Base-by-base conservation (phyloP, 2,329 filamentous ascomycete genomes). In the Pestalotiopsis sp. region DNA sequence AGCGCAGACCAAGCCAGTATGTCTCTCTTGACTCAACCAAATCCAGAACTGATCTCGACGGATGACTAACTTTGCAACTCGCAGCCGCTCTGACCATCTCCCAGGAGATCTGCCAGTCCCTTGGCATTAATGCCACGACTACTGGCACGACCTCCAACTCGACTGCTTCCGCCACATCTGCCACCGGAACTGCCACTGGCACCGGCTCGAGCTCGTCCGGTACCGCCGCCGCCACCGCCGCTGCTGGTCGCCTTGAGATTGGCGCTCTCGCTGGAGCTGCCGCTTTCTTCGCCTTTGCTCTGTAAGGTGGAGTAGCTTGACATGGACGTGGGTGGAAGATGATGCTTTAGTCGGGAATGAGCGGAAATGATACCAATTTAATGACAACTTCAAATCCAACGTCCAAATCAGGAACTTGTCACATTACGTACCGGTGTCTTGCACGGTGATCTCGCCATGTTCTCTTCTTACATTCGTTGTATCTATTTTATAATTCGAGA, bases 1-100 rank as follows among this genome's bases (percentile, higher is more conserved):
- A 69, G 78, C 14, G 72, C 77, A 5, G 76, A 80, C 13, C 71
- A 80, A 20, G 74, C 74, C 45, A 70, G 80, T 82, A 75, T 14
- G 77, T 75, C 11, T 5, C 1, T 13, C 27, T 31, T 9, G 11
- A 11, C 1, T 12, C 9, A 61, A 12, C 27, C 65, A 0, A 25
- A 5, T 17, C 4, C 5, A 25, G n/a, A 58, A 27, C 23, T 13
- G 45, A 17, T 6, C 45, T 52, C 12, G 45, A 59, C 12, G 14
- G 23, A 59, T 17, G 27, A 31, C 57, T 27, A 13, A 36, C n/a
- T 36, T 9, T 36, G 36, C 13, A 62, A 36, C 6, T 27, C 13
- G 20, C 3, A 61, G 63, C 36, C 12, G 64, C 64, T 57, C 25
- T 66, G 38, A 69, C 66, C 36, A 57, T 71, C 62, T 58, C 36